A percentile compares a stretch with the other conserved stretches of the same genome.
Evolutionary conservation across 768 basidiomycete genomes (phyloP).

Genomic region (Mycena rebaudengoi): DNA sequence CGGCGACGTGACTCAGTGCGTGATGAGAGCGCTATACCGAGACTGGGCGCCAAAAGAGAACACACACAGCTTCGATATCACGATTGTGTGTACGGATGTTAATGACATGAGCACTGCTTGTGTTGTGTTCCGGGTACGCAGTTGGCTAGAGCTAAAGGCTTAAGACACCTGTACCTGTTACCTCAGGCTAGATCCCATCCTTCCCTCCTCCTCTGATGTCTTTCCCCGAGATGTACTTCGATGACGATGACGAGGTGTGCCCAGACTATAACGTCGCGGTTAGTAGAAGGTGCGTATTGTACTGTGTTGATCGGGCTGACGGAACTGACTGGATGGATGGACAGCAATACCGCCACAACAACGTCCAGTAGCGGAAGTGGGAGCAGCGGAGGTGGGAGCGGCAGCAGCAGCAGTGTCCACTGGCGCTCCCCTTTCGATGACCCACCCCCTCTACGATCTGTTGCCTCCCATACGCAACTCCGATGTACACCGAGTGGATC

Average conservation of each 20-base stretch:
- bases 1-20: too few species aligned
- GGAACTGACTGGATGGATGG: not conserved
- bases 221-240: constrained; percentile 7
- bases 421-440: constrained; percentile 33
- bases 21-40: too few species aligned
- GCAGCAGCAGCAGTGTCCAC: constrained; percentile 28
- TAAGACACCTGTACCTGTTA: not conserved
- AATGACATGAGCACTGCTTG: constrained; percentile 17
- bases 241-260: constrained; percentile 43
- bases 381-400: not conserved
- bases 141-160: not conserved
- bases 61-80: constrained; percentile 2
- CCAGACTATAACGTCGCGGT: constrained; percentile 51
- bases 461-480: constrained; percentile 10
- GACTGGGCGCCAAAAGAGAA: too few species aligned
- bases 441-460: constrained; percentile 31
- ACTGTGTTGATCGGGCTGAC: not conserved
- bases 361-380: constrained; percentile 30
- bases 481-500: constrained; percentile 9
- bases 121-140: not conserved
- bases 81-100: not conserved
- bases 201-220: constrained; percentile 9
- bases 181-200: not conserved
- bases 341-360: constrained; percentile 27
- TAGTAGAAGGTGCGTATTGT: constrained; percentile 45